A percentile compares a stretch with the other conserved stretches of the same genome.
phyloP scores from a whole-genome alignment of 2,329 filamentous ascomycete genomes.

The Leptographium lundbergii region DNA sequence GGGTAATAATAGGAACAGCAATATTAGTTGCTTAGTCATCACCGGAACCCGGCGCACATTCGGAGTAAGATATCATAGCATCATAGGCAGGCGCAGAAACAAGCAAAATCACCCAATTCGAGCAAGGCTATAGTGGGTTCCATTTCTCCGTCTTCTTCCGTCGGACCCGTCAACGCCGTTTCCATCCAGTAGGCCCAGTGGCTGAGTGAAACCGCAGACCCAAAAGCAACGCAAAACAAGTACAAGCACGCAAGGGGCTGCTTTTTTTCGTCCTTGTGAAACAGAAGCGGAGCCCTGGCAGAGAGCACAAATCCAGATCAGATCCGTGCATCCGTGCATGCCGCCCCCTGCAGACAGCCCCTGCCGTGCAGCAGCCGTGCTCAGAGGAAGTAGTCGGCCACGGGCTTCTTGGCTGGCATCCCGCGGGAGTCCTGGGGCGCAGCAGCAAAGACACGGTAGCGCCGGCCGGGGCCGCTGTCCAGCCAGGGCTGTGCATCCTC shows the following conservation, averaged over 20 bases:
- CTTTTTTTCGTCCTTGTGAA: background rate
- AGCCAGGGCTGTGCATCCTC: conserved; percentile 31
- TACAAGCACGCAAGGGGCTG: background rate
- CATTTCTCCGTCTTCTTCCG: background rate
- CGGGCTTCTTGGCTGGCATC: conserved; percentile 98
- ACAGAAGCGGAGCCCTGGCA: too few species aligned
- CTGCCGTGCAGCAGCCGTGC: background rate
- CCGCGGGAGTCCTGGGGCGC: conserved; percentile 90
- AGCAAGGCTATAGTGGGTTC: background rate
- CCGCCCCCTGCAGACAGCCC: background rate
- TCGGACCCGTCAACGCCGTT: background rate
- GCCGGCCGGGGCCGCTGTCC: conserved; percentile 62
- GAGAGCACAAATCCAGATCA: background rate
- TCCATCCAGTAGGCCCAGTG: background rate
- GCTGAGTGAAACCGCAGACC: background rate
- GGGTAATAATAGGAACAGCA: background rate
- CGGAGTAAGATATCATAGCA: background rate
- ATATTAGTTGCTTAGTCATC: background rate
- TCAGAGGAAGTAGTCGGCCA: conserved; percentile 88
- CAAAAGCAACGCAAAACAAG: background rate
- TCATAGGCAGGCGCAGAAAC: background rate
- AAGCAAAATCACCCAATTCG: background rate
- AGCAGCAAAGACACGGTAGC: conserved; percentile 92
- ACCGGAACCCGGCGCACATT: background rate
- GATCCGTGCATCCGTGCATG: background rate